Evolutionary conservation across 768 basidiomycete species (phyloP).

Genomic region (Tulasnella sp.): DNA sequence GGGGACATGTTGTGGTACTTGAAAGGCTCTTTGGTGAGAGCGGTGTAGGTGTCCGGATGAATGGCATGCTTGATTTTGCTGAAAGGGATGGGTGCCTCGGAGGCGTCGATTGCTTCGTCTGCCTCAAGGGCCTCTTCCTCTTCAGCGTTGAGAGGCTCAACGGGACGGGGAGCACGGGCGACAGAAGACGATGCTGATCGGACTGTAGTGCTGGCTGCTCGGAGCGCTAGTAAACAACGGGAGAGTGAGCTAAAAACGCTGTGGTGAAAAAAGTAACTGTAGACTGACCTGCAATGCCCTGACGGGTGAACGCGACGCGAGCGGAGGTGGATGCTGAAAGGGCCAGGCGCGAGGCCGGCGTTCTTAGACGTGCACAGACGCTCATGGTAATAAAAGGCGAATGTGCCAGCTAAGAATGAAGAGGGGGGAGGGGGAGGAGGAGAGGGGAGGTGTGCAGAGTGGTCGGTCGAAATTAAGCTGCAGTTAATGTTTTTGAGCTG

Average conservation of each 20-base stretch:
- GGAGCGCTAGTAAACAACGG: not conserved
- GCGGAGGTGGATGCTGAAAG: not conserved
- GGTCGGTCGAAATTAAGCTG: not conserved
- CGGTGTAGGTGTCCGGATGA: constrained; percentile 51
- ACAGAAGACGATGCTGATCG: not conserved
- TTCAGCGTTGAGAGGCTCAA: constrained; percentile 6
- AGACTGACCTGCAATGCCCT: not conserved
- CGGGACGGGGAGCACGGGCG: not conserved
- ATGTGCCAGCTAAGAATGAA: not conserved
- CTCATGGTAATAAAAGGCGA: not conserved
- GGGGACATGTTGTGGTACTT: constrained; percentile 68
- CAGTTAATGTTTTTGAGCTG: not conserved
- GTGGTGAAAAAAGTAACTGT: not conserved
- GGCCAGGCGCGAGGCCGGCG: not conserved
- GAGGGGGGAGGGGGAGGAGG: not conserved
- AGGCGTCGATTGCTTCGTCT: not conserved
- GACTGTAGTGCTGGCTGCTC: not conserved
- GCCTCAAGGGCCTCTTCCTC: constrained; percentile 1
- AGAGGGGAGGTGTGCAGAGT: not conserved
- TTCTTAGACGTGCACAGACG: constrained; percentile 10
- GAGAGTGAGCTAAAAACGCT: not conserved
- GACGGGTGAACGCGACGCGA: constrained; percentile 12
- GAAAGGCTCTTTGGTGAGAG: constrained; percentile 68
- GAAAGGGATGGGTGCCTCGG: constrained; percentile 41
- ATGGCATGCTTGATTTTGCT: constrained; percentile 44